Evolutionary conservation across 441 rosid species (phyloP).

Genomic region (Biscutella auriculata): DNA sequence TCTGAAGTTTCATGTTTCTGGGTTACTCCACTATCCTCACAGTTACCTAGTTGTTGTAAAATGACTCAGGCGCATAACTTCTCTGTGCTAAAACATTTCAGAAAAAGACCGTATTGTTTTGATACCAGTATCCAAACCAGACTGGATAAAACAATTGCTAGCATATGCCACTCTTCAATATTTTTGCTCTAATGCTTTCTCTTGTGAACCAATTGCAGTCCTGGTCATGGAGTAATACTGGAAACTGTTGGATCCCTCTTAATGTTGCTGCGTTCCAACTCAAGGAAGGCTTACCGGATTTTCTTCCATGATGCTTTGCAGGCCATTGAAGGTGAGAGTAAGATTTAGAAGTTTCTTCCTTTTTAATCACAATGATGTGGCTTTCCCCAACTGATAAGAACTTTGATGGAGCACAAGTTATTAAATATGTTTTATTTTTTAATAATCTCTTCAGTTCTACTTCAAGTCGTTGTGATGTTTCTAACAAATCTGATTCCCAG

Average conservation of each 20-base stretch:
- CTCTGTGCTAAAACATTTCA: not conserved
- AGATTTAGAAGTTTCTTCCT: constrained; percentile 4
- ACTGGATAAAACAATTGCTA: not conserved
- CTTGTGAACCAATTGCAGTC: constrained; percentile 29
- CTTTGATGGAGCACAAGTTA: not conserved
- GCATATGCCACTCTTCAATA: not conserved
- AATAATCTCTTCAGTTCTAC: not conserved
- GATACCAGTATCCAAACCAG: not conserved
- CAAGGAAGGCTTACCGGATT: constrained; percentile 65
- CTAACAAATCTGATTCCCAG: not conserved
- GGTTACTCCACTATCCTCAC: not conserved
- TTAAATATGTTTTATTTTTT: too few relatives aligned
- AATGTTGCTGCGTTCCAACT: constrained; percentile 76
- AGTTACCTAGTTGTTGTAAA: not conserved
- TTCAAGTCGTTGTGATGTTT: not conserved
- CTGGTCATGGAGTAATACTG: constrained; percentile 68
- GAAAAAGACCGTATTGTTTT: not conserved
- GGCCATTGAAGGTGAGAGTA: constrained; percentile 58
- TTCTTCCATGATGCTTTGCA: constrained; percentile 70
- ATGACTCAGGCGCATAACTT: not conserved
- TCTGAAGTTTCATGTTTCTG: not conserved
- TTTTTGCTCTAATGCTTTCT: constrained; percentile 6
- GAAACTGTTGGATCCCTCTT: constrained; percentile 81
- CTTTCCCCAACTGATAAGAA: constrained; percentile 8
- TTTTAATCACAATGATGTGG: constrained; percentile 1